These are phyloP conservation scores for Phytophthora boehmeriae DNA, from an alignment of 352 stramenopile species.

Conservation along the genomic window DNA sequence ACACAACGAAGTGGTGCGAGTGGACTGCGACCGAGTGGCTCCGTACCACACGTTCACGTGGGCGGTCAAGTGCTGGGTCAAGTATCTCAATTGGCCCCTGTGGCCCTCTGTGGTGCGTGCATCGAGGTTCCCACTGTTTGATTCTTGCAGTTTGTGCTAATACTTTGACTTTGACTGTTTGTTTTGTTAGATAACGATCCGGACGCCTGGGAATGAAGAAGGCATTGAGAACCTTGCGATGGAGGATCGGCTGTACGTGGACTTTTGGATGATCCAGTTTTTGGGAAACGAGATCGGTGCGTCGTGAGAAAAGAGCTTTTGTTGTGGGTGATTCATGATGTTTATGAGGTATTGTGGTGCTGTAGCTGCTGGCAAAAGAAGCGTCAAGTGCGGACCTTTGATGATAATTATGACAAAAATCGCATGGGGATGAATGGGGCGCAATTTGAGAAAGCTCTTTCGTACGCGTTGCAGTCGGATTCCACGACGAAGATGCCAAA, in stretches of 20 bases:
- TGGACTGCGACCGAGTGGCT: conserved; percentile 64
- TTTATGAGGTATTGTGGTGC: background rate
- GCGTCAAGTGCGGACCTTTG: conserved; percentile 21
- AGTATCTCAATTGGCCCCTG: conserved; percentile 78
- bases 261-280: conserved; percentile 58
- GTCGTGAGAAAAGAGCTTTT: background rate
- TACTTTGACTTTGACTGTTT: too few relatives aligned
- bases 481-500: conserved; percentile 36
- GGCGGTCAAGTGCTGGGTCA: conserved; percentile 79
- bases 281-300: conserved; percentile 43
- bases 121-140: background rate
- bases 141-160: too few relatives aligned
- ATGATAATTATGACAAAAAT: conserved; percentile 31
- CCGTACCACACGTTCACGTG: conserved; percentile 81
- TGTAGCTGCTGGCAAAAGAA: conserved; percentile 40
- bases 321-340: background rate
- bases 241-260: conserved; percentile 53
- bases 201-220: conserved; percentile 44
- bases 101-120: conserved; percentile 64
- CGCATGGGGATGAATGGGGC: conserved; percentile 34
- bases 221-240: conserved; percentile 39
- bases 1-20: conserved; percentile 63
- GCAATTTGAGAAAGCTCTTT: conserved; percentile 35
- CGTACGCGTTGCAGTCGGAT: conserved; percentile 27
- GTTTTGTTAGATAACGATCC: conserved; percentile 63